These are phyloP conservation scores for Dissophora ornata DNA, from an alignment of 192 early-diverging fungal genomes.

Conservation along the genomic window DNA sequence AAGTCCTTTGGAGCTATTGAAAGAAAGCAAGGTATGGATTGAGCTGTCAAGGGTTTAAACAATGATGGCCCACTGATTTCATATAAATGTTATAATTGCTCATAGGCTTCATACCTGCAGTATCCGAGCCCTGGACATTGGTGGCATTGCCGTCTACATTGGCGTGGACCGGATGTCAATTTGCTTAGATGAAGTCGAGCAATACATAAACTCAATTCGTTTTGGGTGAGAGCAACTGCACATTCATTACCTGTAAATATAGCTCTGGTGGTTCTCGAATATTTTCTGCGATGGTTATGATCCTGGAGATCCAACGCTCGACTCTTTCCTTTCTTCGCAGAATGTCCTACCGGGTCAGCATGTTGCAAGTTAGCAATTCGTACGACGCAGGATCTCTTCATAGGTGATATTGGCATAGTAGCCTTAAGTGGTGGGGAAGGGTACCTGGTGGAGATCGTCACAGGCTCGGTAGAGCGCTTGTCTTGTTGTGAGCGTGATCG, in stretches of 20 bases:
- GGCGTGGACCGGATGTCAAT: neutral
- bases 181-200: neutral
- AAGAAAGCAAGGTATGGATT: no score
- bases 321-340: slow-evolving; percentile 30
- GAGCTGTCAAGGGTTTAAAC: no score
- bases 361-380: neutral
- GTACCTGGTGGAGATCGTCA: slow-evolving; percentile 38
- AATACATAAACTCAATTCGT: no score
- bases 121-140: slow-evolving; percentile 45
- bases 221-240: no score
- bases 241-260: slow-evolving; percentile 32
- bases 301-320: slow-evolving; percentile 39
- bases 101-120: slow-evolving; percentile 39
- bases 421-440: no score
- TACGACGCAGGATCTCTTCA: no score
- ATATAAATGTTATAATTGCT: no score
- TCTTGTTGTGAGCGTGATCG: slow-evolving; percentile 29
- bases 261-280: slow-evolving; percentile 32
- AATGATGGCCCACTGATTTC: no score
- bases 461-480: slow-evolving; percentile 28
- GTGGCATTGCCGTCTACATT: slow-evolving; percentile 33
- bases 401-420: no score
- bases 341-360: slow-evolving; percentile 25
- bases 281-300: slow-evolving; percentile 42
- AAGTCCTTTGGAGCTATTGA: slow-evolving; percentile 27